These are phyloP conservation scores for Erigeron canadensis DNA, from an alignment of 129 eudicot genomes.

Conservation along the genomic window DNA sequence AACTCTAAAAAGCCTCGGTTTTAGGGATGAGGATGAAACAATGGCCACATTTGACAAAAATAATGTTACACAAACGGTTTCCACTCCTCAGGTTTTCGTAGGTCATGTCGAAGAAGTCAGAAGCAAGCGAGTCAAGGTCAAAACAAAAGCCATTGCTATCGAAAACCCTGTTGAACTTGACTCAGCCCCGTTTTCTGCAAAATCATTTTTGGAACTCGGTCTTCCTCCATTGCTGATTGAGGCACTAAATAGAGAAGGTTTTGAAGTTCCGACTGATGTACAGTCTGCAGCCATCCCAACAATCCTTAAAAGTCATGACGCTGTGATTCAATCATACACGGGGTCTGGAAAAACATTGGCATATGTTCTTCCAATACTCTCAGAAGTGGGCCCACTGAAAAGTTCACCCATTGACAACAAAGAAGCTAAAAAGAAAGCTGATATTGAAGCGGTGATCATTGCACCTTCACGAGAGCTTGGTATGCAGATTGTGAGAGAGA, in stretches of 20 bases:
- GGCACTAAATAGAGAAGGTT: constrained; percentile 76
- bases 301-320: constrained; percentile 72
- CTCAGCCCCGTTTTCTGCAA: constrained; percentile 79
- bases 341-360: constrained; percentile 96
- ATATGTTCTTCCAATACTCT: constrained; percentile 84
- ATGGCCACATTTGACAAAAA: constrained; percentile 32
- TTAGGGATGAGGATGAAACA: constrained; percentile 36
- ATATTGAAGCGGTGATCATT: constrained; percentile 83
- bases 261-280: constrained; percentile 74
- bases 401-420: constrained; percentile 24
- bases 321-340: constrained; percentile 88
- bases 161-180: constrained; percentile 48
- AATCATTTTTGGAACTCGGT: constrained; percentile 92
- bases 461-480: constrained; percentile 97
- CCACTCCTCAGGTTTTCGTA: constrained; percentile 38
- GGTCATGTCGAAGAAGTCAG: constrained; percentile 31
- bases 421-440: constrained; percentile 42
- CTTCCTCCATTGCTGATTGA: constrained; percentile 70
- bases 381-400: constrained; percentile 67
- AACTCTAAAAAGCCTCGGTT: constrained; percentile 68
- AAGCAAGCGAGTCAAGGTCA: constrained; percentile 45
- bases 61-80: constrained; percentile 36
- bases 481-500: constrained; percentile 93
- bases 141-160: constrained; percentile 34
- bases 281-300: constrained; percentile 91